Percentiles rank a stretch among this genome's conserved stretches.
Evolutionary conservation across 23 red algal species (phyloP).

Genomic region (Gracilariopsis chorda): DNA sequence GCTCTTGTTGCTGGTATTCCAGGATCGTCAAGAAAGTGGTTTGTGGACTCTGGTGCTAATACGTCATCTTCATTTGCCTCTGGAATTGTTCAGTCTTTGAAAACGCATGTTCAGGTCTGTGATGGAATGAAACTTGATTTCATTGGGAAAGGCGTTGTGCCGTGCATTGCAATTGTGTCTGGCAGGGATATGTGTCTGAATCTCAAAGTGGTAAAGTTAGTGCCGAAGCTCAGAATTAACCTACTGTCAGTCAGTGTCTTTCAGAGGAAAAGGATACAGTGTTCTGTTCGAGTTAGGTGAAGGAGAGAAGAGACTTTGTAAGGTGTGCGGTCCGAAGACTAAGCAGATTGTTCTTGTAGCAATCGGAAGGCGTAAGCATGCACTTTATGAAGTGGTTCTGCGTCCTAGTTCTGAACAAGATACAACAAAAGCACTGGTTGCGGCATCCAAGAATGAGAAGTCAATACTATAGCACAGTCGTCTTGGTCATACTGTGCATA

Average conservation of each 20-base stretch:
- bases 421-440: no score
- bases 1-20: background rate
- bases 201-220: background rate
- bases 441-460: no score
- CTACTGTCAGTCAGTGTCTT: background rate
- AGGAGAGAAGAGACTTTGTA: no score
- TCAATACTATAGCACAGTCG: no score
- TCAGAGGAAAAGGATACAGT: background rate
- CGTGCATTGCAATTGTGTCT: background rate
- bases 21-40: background rate
- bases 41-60: conserved; percentile 24
- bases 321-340: no score
- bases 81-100: background rate
- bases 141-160: background rate
- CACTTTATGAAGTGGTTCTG: no score
- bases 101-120: background rate
- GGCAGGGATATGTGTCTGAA: background rate
- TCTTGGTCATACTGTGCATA: no score
- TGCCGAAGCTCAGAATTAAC: background rate
- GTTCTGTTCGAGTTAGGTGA: background rate
- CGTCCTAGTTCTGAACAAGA: no score
- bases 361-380: no score
- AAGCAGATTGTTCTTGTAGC: no score
- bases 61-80: background rate
- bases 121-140: background rate